Evolutionary conservation across 345 rosid species (phyloP), one percentile per base, ranked within the genome.

Genomic region (Carallia brachiata): DNA sequence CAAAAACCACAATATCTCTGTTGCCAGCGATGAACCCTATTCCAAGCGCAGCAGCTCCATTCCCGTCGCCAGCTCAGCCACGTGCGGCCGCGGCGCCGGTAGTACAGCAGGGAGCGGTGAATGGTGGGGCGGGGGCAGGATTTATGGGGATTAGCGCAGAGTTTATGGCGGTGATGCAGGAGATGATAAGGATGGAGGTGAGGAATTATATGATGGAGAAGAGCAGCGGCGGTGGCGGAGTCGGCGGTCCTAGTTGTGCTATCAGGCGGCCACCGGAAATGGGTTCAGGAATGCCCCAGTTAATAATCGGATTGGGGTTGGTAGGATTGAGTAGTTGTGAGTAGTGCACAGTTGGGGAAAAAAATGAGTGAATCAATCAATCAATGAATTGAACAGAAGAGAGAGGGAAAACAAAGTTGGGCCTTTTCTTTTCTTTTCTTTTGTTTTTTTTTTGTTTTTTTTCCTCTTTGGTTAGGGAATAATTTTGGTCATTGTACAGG

Each of bases 151-250:
- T 88, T 13, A 84, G 82, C 36, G 72, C 83, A 19, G 97, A 94
- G 63, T 86, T 94, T 50, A 84, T 88, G 88, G 81, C 80, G 71
- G 91, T 88, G 80, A 80, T 94, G 84, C 96, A 94, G n/a, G 98
- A 94, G 58, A 94, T 94, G 97, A 85, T 94, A 67, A 91, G 78
- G 76, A 81, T 65, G 67, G 98, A 94, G 75, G 97, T 94, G 77
- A 88, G 88, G 80, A 88, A 74, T 63, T 94, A 89, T 76, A 88
- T 94, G 97, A 71, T 82, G 73, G 94, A 86, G 72, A 83, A 85
- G 63, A 73, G 74, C 10, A 74, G 79, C 13, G 75, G 69, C 6
- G 77, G 67, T 66, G 77, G 67, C 18, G 50, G 60, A 2, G 69
- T 67, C 17, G 75, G 61, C 19, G 74, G 67, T 10, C 78, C 71